These are phyloP conservation scores for Mycocentrospora acerina DNA, from an alignment of 2,329 filamentous ascomycete species.

Conservation along the genomic window DNA sequence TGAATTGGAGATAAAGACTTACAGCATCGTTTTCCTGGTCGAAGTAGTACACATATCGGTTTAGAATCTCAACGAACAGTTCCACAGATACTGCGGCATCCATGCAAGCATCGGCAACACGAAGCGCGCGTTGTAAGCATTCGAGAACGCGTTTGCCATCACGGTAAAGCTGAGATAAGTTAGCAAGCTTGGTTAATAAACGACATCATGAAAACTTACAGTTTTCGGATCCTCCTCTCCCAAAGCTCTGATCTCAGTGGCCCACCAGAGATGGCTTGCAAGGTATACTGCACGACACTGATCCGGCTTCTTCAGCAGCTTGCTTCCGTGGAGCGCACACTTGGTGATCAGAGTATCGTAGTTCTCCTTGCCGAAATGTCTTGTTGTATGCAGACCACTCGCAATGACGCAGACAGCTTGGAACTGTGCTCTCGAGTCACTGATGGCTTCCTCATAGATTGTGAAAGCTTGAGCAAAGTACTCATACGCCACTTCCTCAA, in stretches of 20 bases:
- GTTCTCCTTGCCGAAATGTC: constrained; percentile 93
- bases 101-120: constrained; percentile 98
- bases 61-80: constrained; percentile 96
- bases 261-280: constrained; percentile 98
- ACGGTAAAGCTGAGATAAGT: constrained; percentile 69
- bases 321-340: constrained; percentile 93
- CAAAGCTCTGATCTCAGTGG: constrained; percentile 75
- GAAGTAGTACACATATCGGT: constrained; percentile 99
- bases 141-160: constrained; percentile 97
- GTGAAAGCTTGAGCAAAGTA: constrained; percentile 99
- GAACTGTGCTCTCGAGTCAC: constrained; percentile 94
- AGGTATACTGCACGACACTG: constrained; percentile 96
- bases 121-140: constrained; percentile 89
- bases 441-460: constrained; percentile 94
- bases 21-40: constrained; percentile 97
- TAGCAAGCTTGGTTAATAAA: constrained; percentile 2
- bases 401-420: constrained; percentile 96
- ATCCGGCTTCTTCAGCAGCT: constrained; percentile 94
- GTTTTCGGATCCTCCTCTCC: constrained; percentile 79
- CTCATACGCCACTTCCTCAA: constrained; percentile 67
- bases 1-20: constrained; percentile 30
- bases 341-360: constrained; percentile 99
- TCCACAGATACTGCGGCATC: constrained; percentile 96
- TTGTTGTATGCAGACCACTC: constrained; percentile 80
- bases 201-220: constrained; percentile 54